These are phyloP conservation scores for Prunus mume DNA, from an alignment of 306 rosid genomes.

Conservation along the genomic window DNA sequence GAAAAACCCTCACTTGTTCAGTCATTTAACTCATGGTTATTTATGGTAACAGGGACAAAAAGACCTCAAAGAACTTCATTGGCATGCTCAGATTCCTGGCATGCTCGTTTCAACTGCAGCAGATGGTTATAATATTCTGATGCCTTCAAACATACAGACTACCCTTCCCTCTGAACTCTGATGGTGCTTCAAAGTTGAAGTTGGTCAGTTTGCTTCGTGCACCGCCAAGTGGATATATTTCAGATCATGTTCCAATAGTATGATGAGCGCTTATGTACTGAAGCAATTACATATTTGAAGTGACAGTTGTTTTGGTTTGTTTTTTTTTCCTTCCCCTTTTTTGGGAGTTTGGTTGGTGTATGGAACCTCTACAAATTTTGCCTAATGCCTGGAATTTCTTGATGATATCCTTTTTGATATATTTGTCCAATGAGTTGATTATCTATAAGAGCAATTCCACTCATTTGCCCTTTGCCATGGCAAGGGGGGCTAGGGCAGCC, in stretches of 20 bases:
- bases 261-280: neutral
- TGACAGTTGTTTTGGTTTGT: neutral
- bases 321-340: neutral
- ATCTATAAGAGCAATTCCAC: neutral
- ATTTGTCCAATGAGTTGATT: neutral
- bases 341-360: neutral
- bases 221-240: neutral
- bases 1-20: neutral
- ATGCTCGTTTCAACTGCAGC: conserved; percentile 91
- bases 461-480: too few species aligned
- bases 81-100: conserved; percentile 96
- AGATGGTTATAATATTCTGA: conserved; percentile 85
- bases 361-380: neutral
- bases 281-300: neutral
- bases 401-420: neutral
- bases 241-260: neutral
- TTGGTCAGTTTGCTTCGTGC: neutral
- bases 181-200: conserved; percentile 36
- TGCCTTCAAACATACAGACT: conserved; percentile 92
- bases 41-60: conserved; percentile 71
- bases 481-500: too few species aligned
- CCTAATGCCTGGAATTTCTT: neutral
- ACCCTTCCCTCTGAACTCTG: conserved; percentile 68
- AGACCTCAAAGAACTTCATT: conserved; percentile 88
- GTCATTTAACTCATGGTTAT: neutral